Evolutionary conservation across 2,329 filamentous ascomycete species (phyloP).

Genomic region (Endocalyx cinctus): DNA sequence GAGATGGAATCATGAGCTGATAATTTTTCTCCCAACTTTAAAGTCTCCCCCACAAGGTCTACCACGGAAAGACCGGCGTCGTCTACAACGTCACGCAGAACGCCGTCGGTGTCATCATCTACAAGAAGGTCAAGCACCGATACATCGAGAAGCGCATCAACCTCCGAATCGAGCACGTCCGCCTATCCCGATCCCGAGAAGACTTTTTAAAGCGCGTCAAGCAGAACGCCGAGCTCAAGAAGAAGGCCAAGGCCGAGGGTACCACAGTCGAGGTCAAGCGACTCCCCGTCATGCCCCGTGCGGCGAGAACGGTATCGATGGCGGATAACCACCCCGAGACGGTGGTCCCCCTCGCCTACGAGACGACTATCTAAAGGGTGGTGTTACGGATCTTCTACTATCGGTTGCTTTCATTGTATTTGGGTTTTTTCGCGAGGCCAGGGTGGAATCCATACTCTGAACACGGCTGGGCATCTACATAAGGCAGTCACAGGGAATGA

Average conservation of each 20-base stretch:
- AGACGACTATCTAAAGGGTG: conserved; percentile 82
- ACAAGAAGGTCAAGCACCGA: conserved; percentile 99
- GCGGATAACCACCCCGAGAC: conserved; percentile 87
- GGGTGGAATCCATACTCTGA: conserved; percentile 21
- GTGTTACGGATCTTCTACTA: conserved; percentile 28
- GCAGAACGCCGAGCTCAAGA: conserved; percentile 88
- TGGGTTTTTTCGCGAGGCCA: conserved; percentile 23
- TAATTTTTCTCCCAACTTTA: conserved; percentile 22
- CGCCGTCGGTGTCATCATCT: conserved; percentile 96
- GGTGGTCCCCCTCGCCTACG: conserved; percentile 87
- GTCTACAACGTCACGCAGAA: conserved; percentile 99
- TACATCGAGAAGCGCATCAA: conserved; percentile 99
- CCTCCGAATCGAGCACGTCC: conserved; percentile 96
- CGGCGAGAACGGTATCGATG: conserved; percentile 72
- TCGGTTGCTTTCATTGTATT: conserved; percentile 26
- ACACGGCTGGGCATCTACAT: conserved; percentile 21
- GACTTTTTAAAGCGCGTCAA: conserved; percentile 97
- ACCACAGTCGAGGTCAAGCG: conserved; percentile 90
- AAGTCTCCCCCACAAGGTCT: conserved; percentile 98
- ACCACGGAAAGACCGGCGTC: conserved; percentile 98
- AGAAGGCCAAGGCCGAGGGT: conserved; percentile 87
- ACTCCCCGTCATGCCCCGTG: conserved; percentile 74
- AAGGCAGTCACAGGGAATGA: conserved; percentile 22
- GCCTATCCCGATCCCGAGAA: conserved; percentile 89
- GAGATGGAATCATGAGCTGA: conserved; percentile 31